Evolutionary conservation across 768 basidiomycete genomes (phyloP), one percentile per base, ranked within the genome.

Genomic region (Lactarius sp.): DNA sequence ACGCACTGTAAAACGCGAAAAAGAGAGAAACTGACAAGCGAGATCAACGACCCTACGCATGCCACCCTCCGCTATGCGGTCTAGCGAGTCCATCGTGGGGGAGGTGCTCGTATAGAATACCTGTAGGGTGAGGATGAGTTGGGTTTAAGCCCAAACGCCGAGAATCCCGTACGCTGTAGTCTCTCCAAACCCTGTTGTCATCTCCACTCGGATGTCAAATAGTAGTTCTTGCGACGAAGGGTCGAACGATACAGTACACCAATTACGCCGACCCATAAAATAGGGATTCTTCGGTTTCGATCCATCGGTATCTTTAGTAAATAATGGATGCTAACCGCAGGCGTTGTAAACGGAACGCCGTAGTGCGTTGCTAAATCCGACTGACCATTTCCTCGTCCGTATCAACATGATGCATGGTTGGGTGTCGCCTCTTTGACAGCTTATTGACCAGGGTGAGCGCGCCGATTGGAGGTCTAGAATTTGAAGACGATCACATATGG

Each of bases 211-310:
- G 69, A 98, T 84, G 68, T 93, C 89, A 66, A 91, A 98, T 8
- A 83, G 75, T 68, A 98, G 69, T 6, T 89, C 87, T 0, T 87
- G 86, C 6, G 81, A 80, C 2, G 69, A 56, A 14, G 72, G 69
- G 49, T 90, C 83, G 77, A 83, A 86, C 37, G 80, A 75, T 7
- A 91, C 83, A 41, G 80, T 80, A 70, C 90, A 89, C 86, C 92
- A 98, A 73, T 98, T 98, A 41, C 95, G 82, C 60, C 84, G 78
- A 2, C 91, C 92, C 86, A 94, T 94, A 61, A 97, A 86, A 69
- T 81, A 86, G 70, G 85, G 90, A 60, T 85, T 84, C 72, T 91
- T 92, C 42, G 88, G 81, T n/a, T 79, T 64, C 34, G 80, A 77
- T 0, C 93, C 95, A 67, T 92, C 84, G 1, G 94, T 83, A 47